Base-by-base conservation (phyloP, 345 rosid species). In the Melaleuca alternifolia region DNA sequence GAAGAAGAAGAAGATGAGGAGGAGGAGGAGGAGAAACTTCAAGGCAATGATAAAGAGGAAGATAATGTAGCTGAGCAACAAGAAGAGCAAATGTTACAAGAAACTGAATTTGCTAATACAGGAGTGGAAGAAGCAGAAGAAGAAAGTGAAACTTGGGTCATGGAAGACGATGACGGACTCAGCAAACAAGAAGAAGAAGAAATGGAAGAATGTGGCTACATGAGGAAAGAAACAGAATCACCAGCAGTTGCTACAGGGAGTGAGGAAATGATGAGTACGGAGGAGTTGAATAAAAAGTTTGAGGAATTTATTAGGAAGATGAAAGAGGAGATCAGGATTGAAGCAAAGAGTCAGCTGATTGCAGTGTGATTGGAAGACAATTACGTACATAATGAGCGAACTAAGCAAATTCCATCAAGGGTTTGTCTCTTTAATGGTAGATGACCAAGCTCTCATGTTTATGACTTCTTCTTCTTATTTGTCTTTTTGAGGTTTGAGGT, bases 271-370 rank as follows among this genome's bases (percentile, higher is more conserved):
- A 13, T 71, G 51, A 91, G 89, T 50, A 89, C 91, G 14, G 95
- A 92, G 20, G 94, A 93, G 51, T 44, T 94, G 83, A 94, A 93
- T 87, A 89, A 86, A 86, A 91, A 87, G 82, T 23, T 94, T 26
- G 96, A 94, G 87, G 96, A 94, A 44, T 93, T 94, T 54, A 94
- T 92, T 33, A 94, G 93, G 89, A 94, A 91, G 91, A 93, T 92
- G 96, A 93, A 94, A 52, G 92, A 91, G 87, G 93, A 92, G 88
- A 91, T 94, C 56, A 89, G 94, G 90, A 93, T 90, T 83, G 93
- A 91, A 89, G 92, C 93, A 33, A 91, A 88, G 79, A 87, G 50
- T 53, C 90, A 88, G 83, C 79, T 89, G 23, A 85, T 90, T 62
- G 85, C 94, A 13, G 94, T 90, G 46, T 92, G 88, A 83, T 46